phyloP scores from a whole-genome alignment of 768 basidiomycete genomes.

The Hysterangium stoloniferum region DNA sequence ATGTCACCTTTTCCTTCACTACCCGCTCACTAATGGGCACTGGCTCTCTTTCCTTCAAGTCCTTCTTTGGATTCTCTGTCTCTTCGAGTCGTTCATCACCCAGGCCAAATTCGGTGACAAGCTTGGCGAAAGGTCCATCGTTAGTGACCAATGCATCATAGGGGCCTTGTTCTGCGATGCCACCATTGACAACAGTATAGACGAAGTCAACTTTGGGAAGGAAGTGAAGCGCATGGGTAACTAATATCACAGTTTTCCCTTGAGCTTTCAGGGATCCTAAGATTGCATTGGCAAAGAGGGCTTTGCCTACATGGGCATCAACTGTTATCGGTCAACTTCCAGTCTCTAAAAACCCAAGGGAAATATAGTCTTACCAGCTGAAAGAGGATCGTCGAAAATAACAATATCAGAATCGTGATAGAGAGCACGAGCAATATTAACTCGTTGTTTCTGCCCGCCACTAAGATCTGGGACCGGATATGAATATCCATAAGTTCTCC shows the following conservation, averaged over 20 bases:
- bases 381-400: conserved; percentile 58
- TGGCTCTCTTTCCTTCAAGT: conserved; percentile 2
- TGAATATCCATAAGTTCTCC: not conserved
- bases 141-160: conserved; percentile 42
- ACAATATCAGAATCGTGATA: conserved; percentile 59
- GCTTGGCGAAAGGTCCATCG: conserved; percentile 47
- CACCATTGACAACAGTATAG: conserved; percentile 37
- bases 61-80: conserved; percentile 24
- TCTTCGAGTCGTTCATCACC: conserved; percentile 23
- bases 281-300: conserved; percentile 60
- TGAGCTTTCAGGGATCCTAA: conserved; percentile 33
- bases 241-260: conserved; percentile 47
- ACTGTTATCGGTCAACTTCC: conserved; percentile 30
- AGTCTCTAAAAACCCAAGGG: not conserved
- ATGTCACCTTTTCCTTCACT: conserved; percentile 24
- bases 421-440: conserved; percentile 64
- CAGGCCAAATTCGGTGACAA: conserved; percentile 58
- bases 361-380: conserved; percentile 39
- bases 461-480: conserved; percentile 23
- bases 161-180: conserved; percentile 42
- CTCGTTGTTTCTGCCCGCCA: conserved; percentile 63
- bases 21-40: conserved; percentile 30
- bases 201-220: conserved; percentile 44
- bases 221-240: conserved; percentile 51
- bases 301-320: conserved; percentile 68